Evolutionary conservation across 768 basidiomycete species (phyloP), one percentile per base, ranked within the genome.

Genomic region (Suillus americanus): DNA sequence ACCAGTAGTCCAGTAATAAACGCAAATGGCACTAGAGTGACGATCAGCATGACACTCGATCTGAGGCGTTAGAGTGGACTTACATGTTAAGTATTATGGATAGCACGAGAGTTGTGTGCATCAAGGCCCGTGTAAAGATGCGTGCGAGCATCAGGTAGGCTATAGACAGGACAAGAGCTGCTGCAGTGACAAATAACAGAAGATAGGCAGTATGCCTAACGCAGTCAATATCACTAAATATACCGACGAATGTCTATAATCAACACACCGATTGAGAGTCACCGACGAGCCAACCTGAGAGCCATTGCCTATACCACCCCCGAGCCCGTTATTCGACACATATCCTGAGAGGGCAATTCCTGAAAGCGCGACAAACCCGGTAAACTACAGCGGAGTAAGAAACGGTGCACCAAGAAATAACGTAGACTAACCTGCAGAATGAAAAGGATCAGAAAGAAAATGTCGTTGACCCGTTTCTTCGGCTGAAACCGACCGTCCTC

Each of bases 91-190:
- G 74, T 23, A 81, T 43, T 37, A 89, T 86, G 6, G 86, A 85
- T 23, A 90, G 77, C 37, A 91, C 74, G 9, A 91, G 81, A 4
- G 90, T 90, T 33, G 90, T 83, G 69, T 91, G 92, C 86, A 93
- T 91, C 69, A 94, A 89, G 13, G 82, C 72, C 67, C 79, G 86
- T 43, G 92, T 93, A 76, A 93, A 92, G 2, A 82, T 77, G 33
- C 92, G 86, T 23, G 88, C 83, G 65, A 94, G 79, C 76, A 90
- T 81, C 54, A 94, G 82, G 71, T 91, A 94, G 12, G 83, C 48
- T 2, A 82, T 76, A 9, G 92, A 90, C 18, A 94, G 78, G 13
- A 91, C 66, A 12, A 94, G 75, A 1, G 85, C 90, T 20, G 86
- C 84, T 8, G 83, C 92, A 3, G 89, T 86, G 50, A 92, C 86